Base-by-base conservation (phyloP, 306 rosid species). In the Carpinus viminea region DNA sequence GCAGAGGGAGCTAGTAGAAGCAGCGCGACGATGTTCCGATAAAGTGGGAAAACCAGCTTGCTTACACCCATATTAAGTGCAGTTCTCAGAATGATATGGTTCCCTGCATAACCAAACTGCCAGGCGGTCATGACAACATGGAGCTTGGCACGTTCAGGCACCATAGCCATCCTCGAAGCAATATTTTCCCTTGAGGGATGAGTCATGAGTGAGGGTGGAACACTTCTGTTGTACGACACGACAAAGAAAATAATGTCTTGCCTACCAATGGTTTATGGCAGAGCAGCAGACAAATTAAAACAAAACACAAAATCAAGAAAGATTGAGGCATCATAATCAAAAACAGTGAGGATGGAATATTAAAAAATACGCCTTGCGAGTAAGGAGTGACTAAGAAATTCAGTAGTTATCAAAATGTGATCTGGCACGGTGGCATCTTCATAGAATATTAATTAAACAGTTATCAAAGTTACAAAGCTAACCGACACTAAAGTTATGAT, bases 1-100 rank as follows among this genome's bases (percentile, higher is more conserved):
- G 94, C 92, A 2, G 76, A 74, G 28, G 94, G 91, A 43, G 43
- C 79, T 9, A 90, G 81, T 50, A 83, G 76, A 77, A 83, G 6
- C 36, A 88, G 77, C 26, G 94, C 92, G 0, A 83, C 80, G 34
- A 75, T 76, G 70, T 90, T 90, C 79, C 92, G 82, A 60, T 86
- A 86, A 66, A 90, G 65, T n/a, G 94, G 91, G 56, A 90, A 88
- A 21, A 90, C 84, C 41, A 90, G 86, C 84, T 88, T 90, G 88
- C 91, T 90, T 0, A 85, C 77, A 1, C 94, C 91, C 69, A 76
- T 78, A 47, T 90, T 78, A 16, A 90, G 90, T 18, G 94, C 94
- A 72, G 85, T 72, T 78, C 85, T 78, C 20, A 88, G 28, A 61
- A 90, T 65, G 73, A 90, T 78, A 76, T 90, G 92, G 77, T 77